Percentiles rank a stretch among this genome's conserved stretches.
These are phyloP conservation scores for Tulasnella sp. DNA, from an alignment of 768 basidiomycete species.

Conservation along the genomic window DNA sequence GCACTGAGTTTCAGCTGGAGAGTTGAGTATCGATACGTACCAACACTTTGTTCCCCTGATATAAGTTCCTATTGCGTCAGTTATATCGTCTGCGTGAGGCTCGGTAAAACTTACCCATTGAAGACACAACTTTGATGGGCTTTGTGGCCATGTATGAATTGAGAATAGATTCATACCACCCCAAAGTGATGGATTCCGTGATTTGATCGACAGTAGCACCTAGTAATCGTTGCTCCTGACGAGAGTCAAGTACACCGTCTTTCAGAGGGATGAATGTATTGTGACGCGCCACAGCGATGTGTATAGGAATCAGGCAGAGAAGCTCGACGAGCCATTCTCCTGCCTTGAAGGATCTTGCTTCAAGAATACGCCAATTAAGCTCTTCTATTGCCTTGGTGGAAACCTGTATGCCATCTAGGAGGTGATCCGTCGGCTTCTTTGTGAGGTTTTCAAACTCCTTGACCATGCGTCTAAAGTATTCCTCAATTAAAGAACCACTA, in stretches of 20 bases:
- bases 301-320: slow-evolving; percentile 51
- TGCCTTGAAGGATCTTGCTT: slow-evolving; percentile 26
- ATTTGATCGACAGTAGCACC: slow-evolving; percentile 48
- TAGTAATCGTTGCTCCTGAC: slow-evolving; percentile 39
- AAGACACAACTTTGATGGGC: slow-evolving; percentile 53
- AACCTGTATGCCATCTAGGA: background rate
- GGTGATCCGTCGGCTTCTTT: slow-evolving; percentile 37
- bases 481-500: background rate
- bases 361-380: slow-evolving; percentile 6
- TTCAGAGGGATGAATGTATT: slow-evolving; percentile 50
- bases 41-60: slow-evolving; percentile 14
- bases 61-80: background rate
- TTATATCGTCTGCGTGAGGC: background rate
- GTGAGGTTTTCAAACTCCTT: slow-evolving; percentile 37
- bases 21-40: background rate
- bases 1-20: background rate
- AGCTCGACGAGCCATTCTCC: slow-evolving; percentile 54
- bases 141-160: slow-evolving; percentile 49
- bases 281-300: slow-evolving; percentile 45
- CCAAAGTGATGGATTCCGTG: slow-evolving; percentile 42
- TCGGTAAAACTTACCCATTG: slow-evolving; percentile 35
- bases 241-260: slow-evolving; percentile 40
- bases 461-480: slow-evolving; percentile 38
- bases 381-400: slow-evolving; percentile 18
- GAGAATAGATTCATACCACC: slow-evolving; percentile 54